phyloP scores from a whole-genome alignment of 2,329 filamentous ascomycete species.

The Apiospora koreana region DNA sequence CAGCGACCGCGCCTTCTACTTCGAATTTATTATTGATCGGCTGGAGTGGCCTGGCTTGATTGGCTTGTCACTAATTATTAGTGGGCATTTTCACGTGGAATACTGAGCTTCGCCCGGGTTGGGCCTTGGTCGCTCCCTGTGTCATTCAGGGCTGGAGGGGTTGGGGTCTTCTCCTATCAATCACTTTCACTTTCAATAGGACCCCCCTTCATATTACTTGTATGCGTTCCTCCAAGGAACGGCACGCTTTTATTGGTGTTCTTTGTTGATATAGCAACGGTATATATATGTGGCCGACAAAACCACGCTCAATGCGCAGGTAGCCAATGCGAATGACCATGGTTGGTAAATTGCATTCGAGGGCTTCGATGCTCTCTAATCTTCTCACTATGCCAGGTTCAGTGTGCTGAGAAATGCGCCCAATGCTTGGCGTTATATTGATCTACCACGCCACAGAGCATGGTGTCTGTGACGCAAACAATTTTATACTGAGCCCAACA shows the following conservation, averaged over 20 bases:
- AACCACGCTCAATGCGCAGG: background rate
- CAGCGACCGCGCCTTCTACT: constrained; percentile 8
- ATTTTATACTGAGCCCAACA: background rate
- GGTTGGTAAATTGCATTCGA: background rate
- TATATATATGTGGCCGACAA: background rate
- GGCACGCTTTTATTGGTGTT: background rate
- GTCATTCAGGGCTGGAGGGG: background rate
- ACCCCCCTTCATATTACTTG: constrained; percentile 1
- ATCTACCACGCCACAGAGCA: background rate
- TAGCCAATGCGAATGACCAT: background rate
- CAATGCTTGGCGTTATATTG: background rate
- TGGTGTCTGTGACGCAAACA: background rate
- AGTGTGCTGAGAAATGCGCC: background rate
- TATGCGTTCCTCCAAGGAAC: background rate
- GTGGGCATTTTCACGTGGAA: constrained; percentile 9
- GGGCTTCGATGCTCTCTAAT: background rate
- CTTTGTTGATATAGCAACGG: constrained; percentile 1
- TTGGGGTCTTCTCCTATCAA: background rate
- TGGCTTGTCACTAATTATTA: background rate
- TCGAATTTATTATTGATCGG: constrained; percentile 5
- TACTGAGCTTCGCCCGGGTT: background rate
- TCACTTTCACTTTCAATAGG: background rate
- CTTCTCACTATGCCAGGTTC: background rate
- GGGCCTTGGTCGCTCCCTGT: background rate
- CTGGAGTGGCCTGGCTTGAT: background rate